Evolutionary conservation across 768 basidiomycete genomes (phyloP), one percentile per base, ranked within the genome.

Genomic region (Trametes cubensis): DNA sequence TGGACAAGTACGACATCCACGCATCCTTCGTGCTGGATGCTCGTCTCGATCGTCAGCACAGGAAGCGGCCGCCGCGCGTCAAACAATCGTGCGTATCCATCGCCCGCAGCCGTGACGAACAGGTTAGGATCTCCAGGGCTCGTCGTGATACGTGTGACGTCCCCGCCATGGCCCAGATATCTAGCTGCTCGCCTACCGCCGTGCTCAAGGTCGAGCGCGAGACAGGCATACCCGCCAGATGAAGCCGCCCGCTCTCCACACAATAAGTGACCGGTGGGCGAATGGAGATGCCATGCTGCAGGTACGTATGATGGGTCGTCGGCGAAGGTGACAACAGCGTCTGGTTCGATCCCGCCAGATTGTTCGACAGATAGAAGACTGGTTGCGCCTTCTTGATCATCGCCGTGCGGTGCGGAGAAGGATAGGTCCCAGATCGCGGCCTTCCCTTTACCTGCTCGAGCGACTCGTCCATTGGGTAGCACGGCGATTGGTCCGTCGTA

Each of bases 141-240:
- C 7, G 74, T 78, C 7, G 78, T 73, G 60, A 80, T 71, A 10
- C 51, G 61, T 15, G 60, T 55, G 14, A 78, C 69, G 10, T 53
- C 60, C 1, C 72, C 79, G 8, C 76, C 78, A 55, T 78, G 75
- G 1, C 78, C 80, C 6, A 81, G 61, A 60, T 76, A 80, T 7
- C 75, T 67, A 7, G 68, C 58, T 1, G 54, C 68, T 4, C 66
- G 66, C 50, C 73, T 74, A 0, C 75, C 77, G n/a, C 73, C 75
- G 25, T 70, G 60, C 61, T 76, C 75, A 0, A 79, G 56, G 61
- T 80, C 78, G 5, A 78, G 49, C 3, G 60, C 21, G 56, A 67
- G 52, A 46, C 66, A 69, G 0, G 30, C 39, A 49, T 67, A 69
- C 14, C 55, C 47, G 8, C 57, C 55, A 4, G 49, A 44, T 6